Base-by-base conservation (phyloP, 78 protist species). In the Monosiga brevicollis region DNA sequence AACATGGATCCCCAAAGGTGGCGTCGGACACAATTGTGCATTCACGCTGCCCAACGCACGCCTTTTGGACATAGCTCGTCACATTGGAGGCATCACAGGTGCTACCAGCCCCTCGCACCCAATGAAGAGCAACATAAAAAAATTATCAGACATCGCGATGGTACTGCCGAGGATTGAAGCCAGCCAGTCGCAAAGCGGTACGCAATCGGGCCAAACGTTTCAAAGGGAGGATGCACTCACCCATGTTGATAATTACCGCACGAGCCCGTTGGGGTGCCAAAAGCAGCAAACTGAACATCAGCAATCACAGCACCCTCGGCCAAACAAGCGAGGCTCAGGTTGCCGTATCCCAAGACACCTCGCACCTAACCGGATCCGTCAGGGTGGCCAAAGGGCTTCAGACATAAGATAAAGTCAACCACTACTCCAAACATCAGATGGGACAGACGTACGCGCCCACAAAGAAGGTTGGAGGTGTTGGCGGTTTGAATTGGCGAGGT, bases 251-350 rank as follows among this genome's bases (percentile, higher is more conserved):
- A 78, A 23, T 78, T 10, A 10, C 41, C 54, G 62, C 81, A 78
- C 10, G 54, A 24, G 9, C 81, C 81, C 15, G 81, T 78, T 23
- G 81, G 81, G 10, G 81, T 78, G 6, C 81, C 81, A 26, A 26
- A 78, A 10, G n/a, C 9, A 36, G 81, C 81, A 20, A 78, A 78
- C 54, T 6, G 9, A 20, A 78, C 20, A 32, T 24, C 6, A 43
- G 81, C 24, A 23, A 78, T 78, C 38, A 78, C 81, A 24, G 81
- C n/a, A 26, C 20, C 54, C 34, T 24, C 37, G 9, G 10, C 81
- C 9, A 22, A 11, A 36, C 81, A 78, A 11, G 15, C 15, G 29
- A 49, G 62, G 29, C 29, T 20, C 15, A 49, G 29, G 15, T 49
- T 49, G 6, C 62, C 62, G 15, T 49, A 49, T 15, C 62, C 62